Conservation (phyloP, 2,329 filamentous ascomycete species). For the Teratosphaeria nubilosa region DNA sequence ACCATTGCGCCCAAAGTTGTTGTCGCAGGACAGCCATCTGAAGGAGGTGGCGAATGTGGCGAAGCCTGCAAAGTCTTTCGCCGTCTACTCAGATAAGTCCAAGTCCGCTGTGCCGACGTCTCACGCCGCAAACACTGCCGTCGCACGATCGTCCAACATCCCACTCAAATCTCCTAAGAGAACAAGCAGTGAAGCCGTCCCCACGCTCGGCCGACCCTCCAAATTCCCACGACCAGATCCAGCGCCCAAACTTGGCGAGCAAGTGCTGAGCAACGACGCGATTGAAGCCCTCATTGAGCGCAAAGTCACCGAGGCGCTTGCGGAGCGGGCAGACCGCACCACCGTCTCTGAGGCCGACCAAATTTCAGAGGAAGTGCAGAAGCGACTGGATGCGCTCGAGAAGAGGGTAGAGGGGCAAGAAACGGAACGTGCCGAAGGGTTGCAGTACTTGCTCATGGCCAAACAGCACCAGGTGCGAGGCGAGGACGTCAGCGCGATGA, state of each 20-base stretch:
- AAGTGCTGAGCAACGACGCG: constrained; percentile 46
- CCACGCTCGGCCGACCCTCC: constrained; percentile 26
- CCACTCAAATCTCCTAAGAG: constrained; percentile 29
- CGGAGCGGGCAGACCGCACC: constrained; percentile 49
- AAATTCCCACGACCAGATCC: constrained; percentile 31
- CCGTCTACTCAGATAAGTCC: constrained; percentile 69
- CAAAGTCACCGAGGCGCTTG: constrained; percentile 81
- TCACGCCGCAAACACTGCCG: constrained; percentile 1
- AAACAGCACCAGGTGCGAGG: constrained; percentile 80
- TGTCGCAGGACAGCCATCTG: constrained; percentile 57
- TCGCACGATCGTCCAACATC: constrained; percentile 15
- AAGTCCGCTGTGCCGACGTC: constrained; percentile 32
- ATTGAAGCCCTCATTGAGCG: constrained; percentile 90
- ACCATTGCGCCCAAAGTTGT: constrained; percentile 66
- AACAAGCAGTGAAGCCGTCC: constrained; percentile 32
- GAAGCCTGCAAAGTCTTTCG: constrained; percentile 75
- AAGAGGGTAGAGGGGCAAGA: constrained; percentile 62
- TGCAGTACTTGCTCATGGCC: constrained; percentile 80
- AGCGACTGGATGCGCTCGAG: constrained; percentile 73
- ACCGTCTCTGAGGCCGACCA: constrained; percentile 10
- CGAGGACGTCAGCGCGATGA: constrained; percentile 66
- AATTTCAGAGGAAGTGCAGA: constrained; percentile 68
- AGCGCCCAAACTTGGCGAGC: constrained; percentile 8
- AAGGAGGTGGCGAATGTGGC: constrained; percentile 41
- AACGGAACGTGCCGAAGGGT: constrained; percentile 71